phyloP scores from a whole-genome alignment of 2,329 filamentous ascomycete genomes.

The Zelopaecilomyces penicillatus region DNA sequence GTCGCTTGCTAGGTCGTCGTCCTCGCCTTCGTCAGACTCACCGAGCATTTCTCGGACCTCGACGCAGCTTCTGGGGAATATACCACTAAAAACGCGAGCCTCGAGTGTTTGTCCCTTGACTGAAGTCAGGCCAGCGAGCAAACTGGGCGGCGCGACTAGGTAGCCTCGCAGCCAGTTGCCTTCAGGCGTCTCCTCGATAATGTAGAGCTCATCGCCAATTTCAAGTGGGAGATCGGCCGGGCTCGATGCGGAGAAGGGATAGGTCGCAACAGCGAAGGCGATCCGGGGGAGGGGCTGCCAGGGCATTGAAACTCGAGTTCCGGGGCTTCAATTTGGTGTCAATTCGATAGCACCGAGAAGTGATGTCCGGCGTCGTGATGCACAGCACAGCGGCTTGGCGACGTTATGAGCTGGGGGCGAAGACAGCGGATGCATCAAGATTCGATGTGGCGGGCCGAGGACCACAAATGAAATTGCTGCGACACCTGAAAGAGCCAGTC shows the following conservation, averaged over 20 bases:
- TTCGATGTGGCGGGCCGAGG: constrained; percentile 10
- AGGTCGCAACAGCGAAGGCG: constrained; percentile 94
- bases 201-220: constrained; percentile 96
- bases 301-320: constrained; percentile 56
- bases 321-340: constrained; percentile 1
- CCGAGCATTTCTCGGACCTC: constrained; percentile 89
- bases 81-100: constrained; percentile 94
- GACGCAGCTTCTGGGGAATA: constrained; percentile 91
- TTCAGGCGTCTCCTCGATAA: constrained; percentile 92
- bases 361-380: constrained; percentile 1
- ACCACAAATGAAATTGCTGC: constrained; percentile 13
- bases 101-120: constrained; percentile 89
- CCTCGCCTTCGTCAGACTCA: constrained; percentile 52
- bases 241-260: constrained; percentile 80
- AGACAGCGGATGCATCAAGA: constrained; percentile 23
- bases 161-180: constrained; percentile 94
- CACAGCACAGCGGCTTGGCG: constrained; percentile 8
- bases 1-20: constrained; percentile 29
- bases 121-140: constrained; percentile 85
- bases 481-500: constrained; percentile 6
- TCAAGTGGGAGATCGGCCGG: constrained; percentile 91
- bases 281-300: constrained; percentile 96
- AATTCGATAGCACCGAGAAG: constrained; percentile 7
- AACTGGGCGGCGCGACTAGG: constrained; percentile 83
- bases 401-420: constrained; percentile 5